Conservation (phyloP, 1,139 yeast species). For the Hanseniaspora sp. region DNA sequence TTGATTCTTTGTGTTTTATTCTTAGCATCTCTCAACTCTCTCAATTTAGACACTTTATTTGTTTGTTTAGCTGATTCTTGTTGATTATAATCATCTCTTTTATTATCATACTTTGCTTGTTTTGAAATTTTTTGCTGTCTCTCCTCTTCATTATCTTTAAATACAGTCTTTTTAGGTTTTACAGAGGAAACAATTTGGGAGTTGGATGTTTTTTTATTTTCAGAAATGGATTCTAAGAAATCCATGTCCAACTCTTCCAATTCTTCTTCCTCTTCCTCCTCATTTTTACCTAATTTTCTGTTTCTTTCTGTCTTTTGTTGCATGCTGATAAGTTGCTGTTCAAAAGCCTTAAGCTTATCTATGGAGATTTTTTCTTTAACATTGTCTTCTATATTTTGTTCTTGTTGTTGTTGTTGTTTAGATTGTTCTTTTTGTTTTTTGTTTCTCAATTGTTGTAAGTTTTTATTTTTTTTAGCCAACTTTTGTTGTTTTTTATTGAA, state of each 20-base stretch:
- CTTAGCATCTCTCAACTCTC: constrained; percentile 32
- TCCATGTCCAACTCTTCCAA: constrained; percentile 28
- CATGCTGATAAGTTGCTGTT: constrained; percentile 21
- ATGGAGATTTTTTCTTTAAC: constrained; percentile 25
- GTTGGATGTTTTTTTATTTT: constrained; percentile 9
- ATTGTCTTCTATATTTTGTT: constrained; percentile 28
- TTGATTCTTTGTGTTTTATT: constrained; percentile 20
- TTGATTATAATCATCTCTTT: constrained; percentile 18
- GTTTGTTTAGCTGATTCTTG: constrained; percentile 23
- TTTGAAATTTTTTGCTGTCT: constrained; percentile 28
- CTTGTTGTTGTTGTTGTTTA: constrained; percentile 40
- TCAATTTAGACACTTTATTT: constrained; percentile 27
- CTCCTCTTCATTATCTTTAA: constrained; percentile 21
- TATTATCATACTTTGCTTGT: constrained; percentile 2
- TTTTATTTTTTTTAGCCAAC: background rate
- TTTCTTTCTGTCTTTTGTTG: constrained; percentile 20
- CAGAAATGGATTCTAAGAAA: constrained; percentile 24
- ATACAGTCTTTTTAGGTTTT: constrained; percentile 14
- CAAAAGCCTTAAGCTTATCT: constrained; percentile 24
- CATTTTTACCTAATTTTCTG: background rate
- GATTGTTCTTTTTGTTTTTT: constrained; percentile 42
- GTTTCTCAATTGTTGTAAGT: constrained; percentile 27
- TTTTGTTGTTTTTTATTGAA: constrained; percentile 14
- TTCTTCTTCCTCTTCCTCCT: constrained; percentile 14
- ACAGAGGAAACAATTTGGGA: background rate